Evolutionary conservation across 2,329 filamentous ascomycete species (phyloP).

Genomic region (Blastomyces emzantsi): DNA sequence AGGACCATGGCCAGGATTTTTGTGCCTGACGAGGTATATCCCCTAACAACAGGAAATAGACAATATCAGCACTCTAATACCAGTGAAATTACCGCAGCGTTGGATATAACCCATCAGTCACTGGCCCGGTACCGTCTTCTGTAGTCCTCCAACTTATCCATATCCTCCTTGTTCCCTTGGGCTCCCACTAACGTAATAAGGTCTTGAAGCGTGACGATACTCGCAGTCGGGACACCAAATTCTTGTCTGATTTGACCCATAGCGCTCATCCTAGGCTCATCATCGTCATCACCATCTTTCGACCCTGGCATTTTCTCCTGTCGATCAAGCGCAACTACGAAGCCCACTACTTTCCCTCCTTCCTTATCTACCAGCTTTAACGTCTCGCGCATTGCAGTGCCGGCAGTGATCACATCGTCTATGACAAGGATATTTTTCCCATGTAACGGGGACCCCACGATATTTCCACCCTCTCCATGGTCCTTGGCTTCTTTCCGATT

Average conservation of each 20-base stretch:
- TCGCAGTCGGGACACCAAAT: conserved; percentile 33
- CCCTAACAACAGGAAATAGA: not conserved
- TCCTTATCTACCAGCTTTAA: conserved; percentile 80
- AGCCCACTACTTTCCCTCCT: conserved; percentile 75
- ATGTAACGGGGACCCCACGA: conserved; percentile 77
- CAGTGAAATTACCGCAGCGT: not conserved
- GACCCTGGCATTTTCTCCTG: conserved; percentile 54
- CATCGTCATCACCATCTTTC: conserved; percentile 71
- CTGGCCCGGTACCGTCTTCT: conserved; percentile 40
- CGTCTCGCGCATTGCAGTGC: conserved; percentile 87
- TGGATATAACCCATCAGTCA: not conserved
- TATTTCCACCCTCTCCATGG: conserved; percentile 88
- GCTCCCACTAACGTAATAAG: conserved; percentile 61
- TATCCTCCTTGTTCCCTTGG: conserved; percentile 53
- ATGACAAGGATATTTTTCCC: conserved; percentile 83
- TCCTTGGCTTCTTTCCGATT: conserved; percentile 96
- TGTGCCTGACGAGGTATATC: not conserved
- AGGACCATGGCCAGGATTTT: not conserved
- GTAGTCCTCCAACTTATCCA: conserved; percentile 64
- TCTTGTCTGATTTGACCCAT: conserved; percentile 9
- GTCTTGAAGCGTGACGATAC: conserved; percentile 63
- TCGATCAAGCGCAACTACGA: conserved; percentile 79
- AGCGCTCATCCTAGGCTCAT: conserved; percentile 45
- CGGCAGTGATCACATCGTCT: conserved; percentile 94
- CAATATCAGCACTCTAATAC: not conserved